Percentiles rank a stretch among this genome's conserved stretches.
Evolutionary conservation across 345 rosid genomes (phyloP).

Genomic region (Euphorbia lathyris): DNA sequence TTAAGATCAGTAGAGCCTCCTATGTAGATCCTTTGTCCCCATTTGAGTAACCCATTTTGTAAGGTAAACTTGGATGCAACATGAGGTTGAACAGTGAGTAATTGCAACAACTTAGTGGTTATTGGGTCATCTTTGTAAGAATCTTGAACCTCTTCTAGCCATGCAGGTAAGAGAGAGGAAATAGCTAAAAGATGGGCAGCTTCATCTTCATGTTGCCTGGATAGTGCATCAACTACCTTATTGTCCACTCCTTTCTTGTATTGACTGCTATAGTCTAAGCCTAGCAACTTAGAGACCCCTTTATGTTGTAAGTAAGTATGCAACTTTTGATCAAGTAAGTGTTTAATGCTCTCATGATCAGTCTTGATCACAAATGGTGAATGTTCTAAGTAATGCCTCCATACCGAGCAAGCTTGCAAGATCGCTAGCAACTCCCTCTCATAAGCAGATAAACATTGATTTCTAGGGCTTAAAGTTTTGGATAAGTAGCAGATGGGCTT

Average conservation of each 20-base stretch:
- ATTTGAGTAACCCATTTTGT: too few relatives aligned
- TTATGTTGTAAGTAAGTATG: background rate
- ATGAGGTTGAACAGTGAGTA: too few relatives aligned
- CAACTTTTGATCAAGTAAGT: background rate
- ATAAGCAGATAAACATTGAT: background rate
- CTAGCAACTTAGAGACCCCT: background rate
- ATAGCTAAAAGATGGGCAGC: background rate
- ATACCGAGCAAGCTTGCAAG: background rate
- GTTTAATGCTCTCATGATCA: background rate
- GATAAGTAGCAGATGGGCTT: background rate
- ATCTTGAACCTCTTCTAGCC: background rate
- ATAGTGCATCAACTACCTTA: background rate
- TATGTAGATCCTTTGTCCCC: too few relatives aligned
- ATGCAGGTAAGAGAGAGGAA: background rate
- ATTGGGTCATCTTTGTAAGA: background rate
- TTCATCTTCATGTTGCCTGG: background rate
- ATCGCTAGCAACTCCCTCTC: background rate
- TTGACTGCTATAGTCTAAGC: background rate
- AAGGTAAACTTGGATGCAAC: too few relatives aligned
- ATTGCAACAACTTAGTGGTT: too few relatives aligned
- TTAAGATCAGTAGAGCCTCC: too few relatives aligned
- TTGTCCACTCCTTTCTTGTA: background rate
- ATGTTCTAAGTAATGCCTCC: background rate
- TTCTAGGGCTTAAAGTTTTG: background rate
- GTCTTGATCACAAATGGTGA: background rate